A percentile compares a stretch with the other conserved stretches of the same genome.
phyloP scores from a whole-genome alignment of 2,329 filamentous ascomycete species.

The Chaetomium olivaceum region DNA sequence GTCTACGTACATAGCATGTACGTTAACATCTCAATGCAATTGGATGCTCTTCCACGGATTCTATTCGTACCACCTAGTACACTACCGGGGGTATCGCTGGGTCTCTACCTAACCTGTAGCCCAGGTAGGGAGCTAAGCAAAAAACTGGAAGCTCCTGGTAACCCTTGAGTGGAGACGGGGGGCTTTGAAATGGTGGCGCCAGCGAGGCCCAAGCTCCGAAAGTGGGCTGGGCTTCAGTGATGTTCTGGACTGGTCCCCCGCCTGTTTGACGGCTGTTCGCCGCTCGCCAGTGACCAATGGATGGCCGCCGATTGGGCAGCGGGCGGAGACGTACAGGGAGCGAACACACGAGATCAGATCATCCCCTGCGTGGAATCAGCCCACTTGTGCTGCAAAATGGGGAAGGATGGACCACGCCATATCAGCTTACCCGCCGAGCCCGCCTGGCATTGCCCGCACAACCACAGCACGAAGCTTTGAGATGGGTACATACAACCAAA shows the following conservation, averaged over 20 bases:
- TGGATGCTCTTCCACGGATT: no score
- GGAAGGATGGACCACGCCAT: conserved; percentile 19
- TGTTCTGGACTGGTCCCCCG: conserved; percentile 23
- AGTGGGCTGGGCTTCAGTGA: conserved; percentile 28
- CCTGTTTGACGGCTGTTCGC: conserved; percentile 23
- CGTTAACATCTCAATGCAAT: no score
- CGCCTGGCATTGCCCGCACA: background rate
- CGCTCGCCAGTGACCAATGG: conserved; percentile 25
- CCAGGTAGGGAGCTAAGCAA: no score
- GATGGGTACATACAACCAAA: background rate
- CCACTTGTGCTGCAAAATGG: conserved; percentile 26
- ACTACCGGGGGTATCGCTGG: no score
- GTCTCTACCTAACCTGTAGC: no score
- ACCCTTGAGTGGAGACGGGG: background rate
- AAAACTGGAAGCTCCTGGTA: background rate
- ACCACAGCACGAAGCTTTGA: background rate
- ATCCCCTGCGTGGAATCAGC: conserved; percentile 33
- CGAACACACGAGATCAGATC: conserved; percentile 31
- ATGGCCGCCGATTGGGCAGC: background rate
- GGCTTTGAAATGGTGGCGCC: conserved; percentile 25
- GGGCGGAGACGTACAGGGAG: conserved; percentile 15
- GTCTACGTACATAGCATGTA: no score
- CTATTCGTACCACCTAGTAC: no score
- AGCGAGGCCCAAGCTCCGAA: conserved; percentile 19
- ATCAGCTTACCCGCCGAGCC: background rate